phyloP scores from a whole-genome alignment of 345 rosid species.

The Sisymbrium altissimum region DNA sequence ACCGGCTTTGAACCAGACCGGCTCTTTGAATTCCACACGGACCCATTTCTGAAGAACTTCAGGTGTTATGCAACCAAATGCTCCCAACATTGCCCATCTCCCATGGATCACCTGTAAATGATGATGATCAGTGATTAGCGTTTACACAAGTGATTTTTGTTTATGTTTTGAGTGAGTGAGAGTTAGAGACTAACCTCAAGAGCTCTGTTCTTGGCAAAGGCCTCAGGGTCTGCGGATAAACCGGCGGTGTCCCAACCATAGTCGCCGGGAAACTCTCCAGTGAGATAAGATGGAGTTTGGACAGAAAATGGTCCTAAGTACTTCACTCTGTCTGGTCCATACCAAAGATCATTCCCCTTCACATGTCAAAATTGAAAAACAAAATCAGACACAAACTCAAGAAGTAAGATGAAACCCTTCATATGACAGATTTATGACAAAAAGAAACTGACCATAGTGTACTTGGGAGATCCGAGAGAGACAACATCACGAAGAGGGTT shows the following conservation, averaged over 20 bases:
- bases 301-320: slow-evolving; percentile 97
- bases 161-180: slow-evolving; percentile 2
- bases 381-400: slow-evolving; percentile 17
- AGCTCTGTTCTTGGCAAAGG: slow-evolving; percentile 94
- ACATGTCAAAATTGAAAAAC: neutral
- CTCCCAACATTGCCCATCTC: slow-evolving; percentile 97
- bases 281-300: slow-evolving; percentile 88
- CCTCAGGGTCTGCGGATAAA: slow-evolving; percentile 91
- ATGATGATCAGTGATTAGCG: neutral
- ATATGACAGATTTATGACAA: neutral
- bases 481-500: slow-evolving; percentile 74
- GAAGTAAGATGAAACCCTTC: neutral
- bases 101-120: slow-evolving; percentile 74
- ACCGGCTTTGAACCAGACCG: slow-evolving; percentile 99
- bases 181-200: slow-evolving; percentile 56
- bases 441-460: slow-evolving; percentile 55
- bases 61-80: slow-evolving; percentile 92
- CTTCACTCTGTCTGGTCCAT: slow-evolving; percentile 95
- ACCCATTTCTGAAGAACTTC: slow-evolving; percentile 86
- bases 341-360: slow-evolving; percentile 83
- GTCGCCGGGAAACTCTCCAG: slow-evolving; percentile 93
- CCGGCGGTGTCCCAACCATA: slow-evolving; percentile 99
- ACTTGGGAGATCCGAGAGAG: slow-evolving; percentile 58
- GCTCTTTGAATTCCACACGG: slow-evolving; percentile 83
- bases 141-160: neutral